phyloP scores from a whole-genome alignment of 2,329 filamentous ascomycete species.

The Alternaria consortialis region DNA sequence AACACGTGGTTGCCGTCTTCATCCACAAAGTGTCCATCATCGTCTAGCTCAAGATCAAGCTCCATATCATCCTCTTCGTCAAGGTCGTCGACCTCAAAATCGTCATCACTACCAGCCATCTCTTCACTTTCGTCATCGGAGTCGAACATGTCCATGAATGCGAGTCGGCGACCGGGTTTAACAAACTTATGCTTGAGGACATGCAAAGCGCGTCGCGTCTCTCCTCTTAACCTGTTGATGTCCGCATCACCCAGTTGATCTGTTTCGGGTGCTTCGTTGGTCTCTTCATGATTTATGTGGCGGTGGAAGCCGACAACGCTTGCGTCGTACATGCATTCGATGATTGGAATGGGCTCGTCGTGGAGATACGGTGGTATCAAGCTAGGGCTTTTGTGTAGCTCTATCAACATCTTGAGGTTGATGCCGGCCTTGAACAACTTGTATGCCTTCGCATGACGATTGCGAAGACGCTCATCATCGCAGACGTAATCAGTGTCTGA shows the following conservation, averaged over 20 bases:
- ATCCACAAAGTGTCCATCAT: conserved; percentile 25
- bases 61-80: conserved; percentile 23
- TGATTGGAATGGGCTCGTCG: conserved; percentile 35
- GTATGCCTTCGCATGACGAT: conserved; percentile 40
- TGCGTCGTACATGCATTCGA: conserved; percentile 42
- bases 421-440: conserved; percentile 38
- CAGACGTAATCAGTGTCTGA: conserved; percentile 34
- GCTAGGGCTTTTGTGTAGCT: conserved; percentile 29
- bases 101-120: background rate
- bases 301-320: conserved; percentile 56
- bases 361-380: conserved; percentile 48
- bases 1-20: conserved; percentile 14
- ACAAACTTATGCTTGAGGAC: conserved; percentile 22
- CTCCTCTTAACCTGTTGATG: conserved; percentile 21
- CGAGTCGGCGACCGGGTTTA: background rate
- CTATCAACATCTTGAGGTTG: conserved; percentile 38
- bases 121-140: conserved; percentile 5
- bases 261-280: conserved; percentile 28
- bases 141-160: conserved; percentile 6
- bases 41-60: conserved; percentile 20
- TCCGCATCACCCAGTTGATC: conserved; percentile 32
- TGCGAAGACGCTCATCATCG: conserved; percentile 31
- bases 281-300: conserved; percentile 17
- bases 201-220: conserved; percentile 19
- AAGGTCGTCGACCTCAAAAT: conserved; percentile 8